Evolutionary conservation across 2,329 filamentous ascomycete species (phyloP).

Genomic region (Westerdykella aurantiaca): DNA sequence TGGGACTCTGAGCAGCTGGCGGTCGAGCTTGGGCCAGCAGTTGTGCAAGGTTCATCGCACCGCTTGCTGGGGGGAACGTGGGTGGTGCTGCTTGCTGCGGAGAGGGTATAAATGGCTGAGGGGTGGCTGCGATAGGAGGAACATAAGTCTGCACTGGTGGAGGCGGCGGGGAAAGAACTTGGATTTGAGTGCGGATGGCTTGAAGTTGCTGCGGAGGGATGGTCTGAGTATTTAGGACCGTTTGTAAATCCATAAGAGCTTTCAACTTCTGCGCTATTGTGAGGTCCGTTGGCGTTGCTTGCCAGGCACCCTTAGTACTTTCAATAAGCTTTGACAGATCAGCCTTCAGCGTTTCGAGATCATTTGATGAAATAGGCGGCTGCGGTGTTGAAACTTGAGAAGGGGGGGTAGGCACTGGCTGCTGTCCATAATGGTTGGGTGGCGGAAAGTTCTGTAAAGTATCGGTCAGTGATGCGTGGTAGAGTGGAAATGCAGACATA

Average conservation of each 20-base stretch:
- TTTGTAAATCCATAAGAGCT: conserved; percentile 79
- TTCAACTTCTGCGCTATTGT: conserved; percentile 73
- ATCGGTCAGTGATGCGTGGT: not conserved
- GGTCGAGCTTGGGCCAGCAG: conserved; percentile 23
- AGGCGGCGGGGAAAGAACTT: conserved; percentile 62
- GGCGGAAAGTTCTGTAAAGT: conserved; percentile 15
- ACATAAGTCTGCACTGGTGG: conserved; percentile 38
- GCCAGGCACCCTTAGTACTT: conserved; percentile 67
- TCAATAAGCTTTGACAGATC: conserved; percentile 76
- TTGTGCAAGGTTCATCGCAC: conserved; percentile 25
- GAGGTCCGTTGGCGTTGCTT: conserved; percentile 68
- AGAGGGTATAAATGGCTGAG: conserved; percentile 19
- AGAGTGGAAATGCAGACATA: conserved; percentile 10
- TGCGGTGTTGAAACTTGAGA: conserved; percentile 32
- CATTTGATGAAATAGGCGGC: conserved; percentile 24
- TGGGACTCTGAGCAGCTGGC: conserved; percentile 10
- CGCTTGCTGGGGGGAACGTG: conserved; percentile 14
- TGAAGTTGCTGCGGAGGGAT: conserved; percentile 69
- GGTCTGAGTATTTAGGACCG: conserved; percentile 64
- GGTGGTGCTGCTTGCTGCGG: conserved; percentile 19
- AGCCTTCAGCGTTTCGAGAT: conserved; percentile 63
- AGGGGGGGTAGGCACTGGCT: conserved; percentile 20
- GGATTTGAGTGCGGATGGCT: conserved; percentile 78
- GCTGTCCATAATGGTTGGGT: conserved; percentile 23
- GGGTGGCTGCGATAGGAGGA: conserved; percentile 13